A percentile compares a stretch with the other conserved stretches of the same genome.
Evolutionary conservation across 345 rosid species (phyloP).

Genomic region (Citrus cavaleriei): DNA sequence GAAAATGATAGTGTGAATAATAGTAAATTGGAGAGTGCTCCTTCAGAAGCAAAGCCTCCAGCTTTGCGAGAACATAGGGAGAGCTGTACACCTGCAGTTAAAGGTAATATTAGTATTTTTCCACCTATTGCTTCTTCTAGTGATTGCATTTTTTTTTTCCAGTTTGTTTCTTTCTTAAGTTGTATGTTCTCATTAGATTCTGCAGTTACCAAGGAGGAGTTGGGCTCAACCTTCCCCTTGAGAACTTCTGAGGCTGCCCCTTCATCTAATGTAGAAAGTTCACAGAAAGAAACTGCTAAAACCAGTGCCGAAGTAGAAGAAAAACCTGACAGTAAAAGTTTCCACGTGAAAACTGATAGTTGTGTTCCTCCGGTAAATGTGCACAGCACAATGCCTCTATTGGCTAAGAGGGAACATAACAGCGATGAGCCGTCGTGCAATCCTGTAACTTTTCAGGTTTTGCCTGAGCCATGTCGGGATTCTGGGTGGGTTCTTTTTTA

Average conservation of each 20-base stretch:
- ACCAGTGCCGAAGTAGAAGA: constrained; percentile 21
- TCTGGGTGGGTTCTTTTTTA: constrained; percentile 22
- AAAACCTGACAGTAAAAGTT: neutral
- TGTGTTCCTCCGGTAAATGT: constrained; percentile 18
- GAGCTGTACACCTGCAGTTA: constrained; percentile 8
- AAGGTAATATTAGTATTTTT: constrained; percentile 17
- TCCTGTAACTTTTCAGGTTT: constrained; percentile 13
- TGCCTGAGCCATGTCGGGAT: constrained; percentile 18
- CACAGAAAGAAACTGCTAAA: constrained; percentile 19
- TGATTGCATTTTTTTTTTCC: neutral
- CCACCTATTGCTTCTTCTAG: neutral
- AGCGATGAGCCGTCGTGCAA: constrained; percentile 23
- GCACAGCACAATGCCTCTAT: constrained; percentile 11
- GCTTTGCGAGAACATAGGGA: constrained; percentile 27
- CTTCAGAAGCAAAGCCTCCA: constrained; percentile 19
- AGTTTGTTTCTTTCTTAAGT: neutral
- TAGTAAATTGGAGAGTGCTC: constrained; percentile 22
- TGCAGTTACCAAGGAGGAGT: constrained; percentile 30
- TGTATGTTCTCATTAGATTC: constrained; percentile 7
- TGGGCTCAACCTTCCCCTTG: constrained; percentile 14
- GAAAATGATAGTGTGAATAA: constrained; percentile 23
- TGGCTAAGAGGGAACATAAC: constrained; percentile 23
- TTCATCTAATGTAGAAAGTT: constrained; percentile 17
- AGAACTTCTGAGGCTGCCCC: constrained; percentile 21
- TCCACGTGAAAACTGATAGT: constrained; percentile 2